Evolutionary conservation across 352 stramenopile genomes (phyloP).

Genomic region (Phytophthora citricola): DNA sequence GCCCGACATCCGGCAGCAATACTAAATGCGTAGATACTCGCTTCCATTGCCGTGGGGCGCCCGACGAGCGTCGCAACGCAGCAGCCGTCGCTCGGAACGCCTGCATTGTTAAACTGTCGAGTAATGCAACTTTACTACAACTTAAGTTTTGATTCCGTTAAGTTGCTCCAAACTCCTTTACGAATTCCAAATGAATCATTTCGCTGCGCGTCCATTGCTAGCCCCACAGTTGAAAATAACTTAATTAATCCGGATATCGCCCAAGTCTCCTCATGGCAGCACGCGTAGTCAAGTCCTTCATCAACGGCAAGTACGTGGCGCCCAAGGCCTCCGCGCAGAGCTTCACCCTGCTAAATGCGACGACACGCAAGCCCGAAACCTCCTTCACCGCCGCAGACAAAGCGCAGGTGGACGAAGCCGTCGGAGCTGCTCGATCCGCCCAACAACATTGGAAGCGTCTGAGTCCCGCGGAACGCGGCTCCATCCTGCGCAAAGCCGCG

Average conservation of each 20-base stretch:
- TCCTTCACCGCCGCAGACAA: slow-evolving; percentile 56
- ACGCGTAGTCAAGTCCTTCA: slow-evolving; percentile 68
- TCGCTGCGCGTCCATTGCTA: slow-evolving; percentile 13
- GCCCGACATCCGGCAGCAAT: neutral
- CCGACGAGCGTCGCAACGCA: slow-evolving; percentile 8
- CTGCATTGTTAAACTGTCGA: slow-evolving; percentile 17
- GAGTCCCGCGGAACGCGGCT: slow-evolving; percentile 65
- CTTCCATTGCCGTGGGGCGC: neutral
- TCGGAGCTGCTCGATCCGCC: slow-evolving; percentile 45
- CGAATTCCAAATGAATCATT: slow-evolving; percentile 14
- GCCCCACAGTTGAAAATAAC: neutral
- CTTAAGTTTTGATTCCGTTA: neutral
- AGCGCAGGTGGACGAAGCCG: slow-evolving; percentile 57
- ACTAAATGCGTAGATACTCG: neutral
- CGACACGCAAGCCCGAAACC: slow-evolving; percentile 55
- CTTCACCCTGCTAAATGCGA: slow-evolving; percentile 72
- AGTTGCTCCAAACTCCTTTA: neutral
- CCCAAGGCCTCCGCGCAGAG: slow-evolving; percentile 17
- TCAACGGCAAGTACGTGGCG: slow-evolving; percentile 70
- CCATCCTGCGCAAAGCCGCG: slow-evolving; percentile 66
- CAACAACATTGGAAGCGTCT: slow-evolving; percentile 74
- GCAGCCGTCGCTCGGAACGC: slow-evolving; percentile 1
- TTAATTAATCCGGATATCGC: neutral
- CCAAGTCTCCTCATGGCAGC: slow-evolving; percentile 20
- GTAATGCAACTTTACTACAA: neutral